phyloP scores from a whole-genome alignment of 805 yeast species.

The Monosporozyma unispora region DNA sequence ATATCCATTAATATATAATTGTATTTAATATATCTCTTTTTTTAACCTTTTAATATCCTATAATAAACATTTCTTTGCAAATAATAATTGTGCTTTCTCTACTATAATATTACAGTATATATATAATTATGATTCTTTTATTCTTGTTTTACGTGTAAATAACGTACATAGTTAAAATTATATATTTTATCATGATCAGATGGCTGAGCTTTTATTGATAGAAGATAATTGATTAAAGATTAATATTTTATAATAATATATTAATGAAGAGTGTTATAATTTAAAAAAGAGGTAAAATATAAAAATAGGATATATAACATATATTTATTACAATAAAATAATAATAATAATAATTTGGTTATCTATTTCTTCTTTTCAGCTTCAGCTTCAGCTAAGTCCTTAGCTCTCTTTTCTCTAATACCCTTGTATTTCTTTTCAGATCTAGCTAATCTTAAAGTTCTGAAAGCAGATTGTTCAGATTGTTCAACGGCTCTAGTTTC shows the following conservation, averaged over 20 bases:
- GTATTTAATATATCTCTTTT: neutral
- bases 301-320: neutral
- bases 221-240: neutral
- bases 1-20: neutral
- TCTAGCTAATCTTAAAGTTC: constrained; percentile 92
- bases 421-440: constrained; percentile 91
- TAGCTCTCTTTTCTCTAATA: constrained; percentile 96
- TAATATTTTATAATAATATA: neutral
- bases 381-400: constrained; percentile 97
- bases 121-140: no score
- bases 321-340: neutral
- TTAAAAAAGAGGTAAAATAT: constrained; percentile 1
- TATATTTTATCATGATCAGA: no score
- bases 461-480: constrained; percentile 74
- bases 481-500: constrained; percentile 84
- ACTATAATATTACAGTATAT: no score
- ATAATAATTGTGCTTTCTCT: no score
- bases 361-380: constrained; percentile 94
- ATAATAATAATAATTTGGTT: neutral
- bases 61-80: constrained; percentile 1
- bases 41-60: neutral
- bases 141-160: no score
- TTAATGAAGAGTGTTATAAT: constrained; percentile 1
- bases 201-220: no score
- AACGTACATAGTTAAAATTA: no score